Evolutionary conservation across 768 basidiomycete genomes (phyloP).

Genomic region (Hydnomerulius pinastri): DNA sequence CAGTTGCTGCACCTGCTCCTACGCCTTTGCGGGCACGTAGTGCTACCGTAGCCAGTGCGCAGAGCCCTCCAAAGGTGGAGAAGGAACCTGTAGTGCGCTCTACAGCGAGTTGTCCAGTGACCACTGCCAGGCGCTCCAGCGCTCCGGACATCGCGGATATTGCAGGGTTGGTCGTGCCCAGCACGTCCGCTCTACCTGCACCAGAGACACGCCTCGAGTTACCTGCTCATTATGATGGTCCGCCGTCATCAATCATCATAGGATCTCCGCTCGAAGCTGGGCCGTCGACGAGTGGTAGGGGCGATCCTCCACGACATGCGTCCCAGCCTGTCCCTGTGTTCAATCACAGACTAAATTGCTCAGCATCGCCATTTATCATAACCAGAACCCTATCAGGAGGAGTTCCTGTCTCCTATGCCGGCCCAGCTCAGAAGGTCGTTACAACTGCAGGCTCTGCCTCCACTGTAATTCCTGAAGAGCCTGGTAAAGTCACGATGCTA

Average conservation of each 20-base stretch:
- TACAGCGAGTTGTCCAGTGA: conserved; percentile 1
- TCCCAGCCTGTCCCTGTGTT: neutral
- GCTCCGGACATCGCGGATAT: conserved; percentile 1
- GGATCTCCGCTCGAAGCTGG: conserved; percentile 16
- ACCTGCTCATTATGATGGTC: conserved; percentile 10
- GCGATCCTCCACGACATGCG: neutral
- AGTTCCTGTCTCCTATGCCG: neutral
- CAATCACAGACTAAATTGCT: conserved; percentile 7
- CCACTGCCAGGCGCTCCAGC: conserved; percentile 3
- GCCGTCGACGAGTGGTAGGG: conserved; percentile 1
- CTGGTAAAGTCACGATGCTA: neutral
- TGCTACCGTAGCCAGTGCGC: conserved; percentile 11
- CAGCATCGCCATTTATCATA: conserved; percentile 18
- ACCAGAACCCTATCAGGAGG: conserved; percentile 1
- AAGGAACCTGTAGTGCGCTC: neutral
- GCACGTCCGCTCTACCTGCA: conserved; percentile 5
- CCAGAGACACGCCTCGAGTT: conserved; percentile 15
- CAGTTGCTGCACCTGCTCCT: conserved; percentile 15
- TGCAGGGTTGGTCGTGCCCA: neutral
- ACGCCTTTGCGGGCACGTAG: conserved; percentile 16
- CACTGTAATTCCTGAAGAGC: neutral
- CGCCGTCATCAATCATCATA: conserved; percentile 25
- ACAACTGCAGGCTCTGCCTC: neutral
- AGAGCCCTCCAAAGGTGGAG: conserved; percentile 5
- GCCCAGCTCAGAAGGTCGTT: conserved; percentile 1